Evolutionary conservation across 2,329 filamentous ascomycete genomes (phyloP), one percentile per base, ranked within the genome.

Genomic region (Rhynchosporium graminicola): DNA sequence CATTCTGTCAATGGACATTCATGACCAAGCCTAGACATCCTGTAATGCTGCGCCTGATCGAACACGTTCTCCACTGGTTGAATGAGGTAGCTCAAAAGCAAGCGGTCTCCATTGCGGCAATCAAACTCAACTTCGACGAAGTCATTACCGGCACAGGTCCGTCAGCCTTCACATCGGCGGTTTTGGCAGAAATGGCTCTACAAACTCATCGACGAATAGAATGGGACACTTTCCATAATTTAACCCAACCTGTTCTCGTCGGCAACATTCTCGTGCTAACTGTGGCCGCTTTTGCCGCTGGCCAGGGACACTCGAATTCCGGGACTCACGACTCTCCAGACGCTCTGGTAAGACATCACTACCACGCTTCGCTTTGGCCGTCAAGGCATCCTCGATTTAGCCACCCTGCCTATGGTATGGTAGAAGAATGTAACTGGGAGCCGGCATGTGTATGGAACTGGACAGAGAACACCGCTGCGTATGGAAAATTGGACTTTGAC

Each of bases 1-100:
- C 87, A 0, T 90, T 91, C 72, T 90, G 87, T 73, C 87, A 90
- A 70, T 91, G 88, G 88, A 90, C 87, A 0, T 89, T 90, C 69
- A 87, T 89, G 77, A 83, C 83, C 67, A 88, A 89, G 71, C 87
- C 88, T 0, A 78, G 80, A 28, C 81, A 86, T 33, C 85, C 86
- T 1, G 85, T 90, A 59, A 89, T 91, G 86, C 78, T 90, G 74
- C 77, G 78, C 33, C 79, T 91, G 3, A 82, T 90, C 54, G 86
- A 90, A 72, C 84, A 87, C 69, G 90, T 90, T 72, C 83, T 90
- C 74, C 72, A 77, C 1, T 90, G 87, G 87, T 78, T 90, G 52
- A 80, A 83, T 33, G 80, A 80, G 0, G 80, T 89, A 2, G 81
- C 87, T 2, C 76, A 76, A 54, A 73, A 83, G 63, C 87, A 91